Evolutionary conservation across 1,284 basidiomycete species (phyloP).

Genomic region (Agaricales sp.): DNA sequence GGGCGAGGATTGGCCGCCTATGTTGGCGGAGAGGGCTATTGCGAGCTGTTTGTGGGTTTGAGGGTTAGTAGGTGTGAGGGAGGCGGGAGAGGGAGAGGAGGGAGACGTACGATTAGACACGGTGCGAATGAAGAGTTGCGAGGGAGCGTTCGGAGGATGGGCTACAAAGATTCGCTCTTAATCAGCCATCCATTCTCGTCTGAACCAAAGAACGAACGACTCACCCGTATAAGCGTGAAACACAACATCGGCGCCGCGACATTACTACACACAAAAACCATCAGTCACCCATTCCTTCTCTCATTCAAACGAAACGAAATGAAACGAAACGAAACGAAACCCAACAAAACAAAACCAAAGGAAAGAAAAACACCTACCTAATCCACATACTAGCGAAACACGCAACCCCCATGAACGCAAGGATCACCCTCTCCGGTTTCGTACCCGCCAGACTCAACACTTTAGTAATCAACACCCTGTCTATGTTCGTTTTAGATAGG

Average conservation of each 20-base stretch:
- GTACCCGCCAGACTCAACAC: slow-evolving; percentile 88
- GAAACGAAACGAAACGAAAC: slow-evolving; percentile 21
- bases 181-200: slow-evolving; percentile 1
- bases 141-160: slow-evolving; percentile 88
- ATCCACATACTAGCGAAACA: slow-evolving; percentile 99
- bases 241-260: slow-evolving; percentile 96
- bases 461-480: slow-evolving; percentile 89
- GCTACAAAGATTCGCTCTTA: slow-evolving; percentile 35
- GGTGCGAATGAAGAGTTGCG: slow-evolving; percentile 83
- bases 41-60: slow-evolving; percentile 50
- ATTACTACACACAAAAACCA: slow-evolving; percentile 51
- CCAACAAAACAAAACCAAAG: slow-evolving; percentile 11
- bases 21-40: slow-evolving; percentile 95
- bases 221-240: slow-evolving; percentile 90
- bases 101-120: slow-evolving; percentile 71
- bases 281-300: too few relatives aligned
- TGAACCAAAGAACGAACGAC: slow-evolving; percentile 16
- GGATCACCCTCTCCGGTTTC: slow-evolving; percentile 75
- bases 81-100: neutral
- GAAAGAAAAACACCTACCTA: slow-evolving; percentile 35
- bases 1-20: slow-evolving; percentile 94
- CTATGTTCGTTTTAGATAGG: slow-evolving; percentile 94
- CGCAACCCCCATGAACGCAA: slow-evolving; percentile 94
- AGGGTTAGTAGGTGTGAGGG: slow-evolving; percentile 1
- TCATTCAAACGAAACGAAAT: too few relatives aligned